phyloP scores from a whole-genome alignment of 108 stramenopile genomes.

The Schizochytrium sp. region DNA sequence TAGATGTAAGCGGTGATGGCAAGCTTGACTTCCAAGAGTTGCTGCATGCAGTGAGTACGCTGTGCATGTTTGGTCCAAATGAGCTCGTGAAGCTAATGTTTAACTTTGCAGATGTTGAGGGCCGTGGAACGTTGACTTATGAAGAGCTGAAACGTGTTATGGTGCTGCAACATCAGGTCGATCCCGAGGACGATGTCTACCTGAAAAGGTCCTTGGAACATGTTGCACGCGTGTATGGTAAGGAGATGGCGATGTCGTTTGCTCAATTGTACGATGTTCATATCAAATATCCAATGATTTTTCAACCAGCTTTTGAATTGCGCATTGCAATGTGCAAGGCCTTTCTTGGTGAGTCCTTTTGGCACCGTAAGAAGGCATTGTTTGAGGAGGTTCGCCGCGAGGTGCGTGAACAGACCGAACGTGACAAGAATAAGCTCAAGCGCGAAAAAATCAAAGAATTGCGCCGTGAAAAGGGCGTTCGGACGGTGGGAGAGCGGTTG shows the following conservation, averaged over 20 bases:
- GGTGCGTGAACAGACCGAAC: background rate
- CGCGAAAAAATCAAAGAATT: background rate
- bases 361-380: conserved; percentile 7
- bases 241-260: background rate
- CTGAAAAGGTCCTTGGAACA: conserved; percentile 5
- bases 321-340: conserved; percentile 1
- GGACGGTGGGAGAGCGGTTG: background rate
- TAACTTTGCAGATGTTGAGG: conserved; percentile 22
- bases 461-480: background rate
- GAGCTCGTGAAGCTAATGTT: conserved; percentile 50
- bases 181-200: conserved; percentile 12
- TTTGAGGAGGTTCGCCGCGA: conserved; percentile 46
- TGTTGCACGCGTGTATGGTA: background rate
- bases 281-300: conserved; percentile 36
- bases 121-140: background rate
- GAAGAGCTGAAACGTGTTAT: background rate
- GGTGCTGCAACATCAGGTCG: background rate
- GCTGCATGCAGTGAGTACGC: background rate
- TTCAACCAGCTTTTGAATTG: conserved; percentile 16
- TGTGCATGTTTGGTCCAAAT: conserved; percentile 49
- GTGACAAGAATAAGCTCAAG: conserved; percentile 14
- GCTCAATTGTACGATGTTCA: conserved; percentile 19
- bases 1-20: conserved; percentile 23
- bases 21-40: conserved; percentile 42
- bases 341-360: conserved; percentile 29